These are phyloP conservation scores for Penicillium canariense DNA, from an alignment of 495 filamentous ascomycete species.

Conservation along the genomic window DNA sequence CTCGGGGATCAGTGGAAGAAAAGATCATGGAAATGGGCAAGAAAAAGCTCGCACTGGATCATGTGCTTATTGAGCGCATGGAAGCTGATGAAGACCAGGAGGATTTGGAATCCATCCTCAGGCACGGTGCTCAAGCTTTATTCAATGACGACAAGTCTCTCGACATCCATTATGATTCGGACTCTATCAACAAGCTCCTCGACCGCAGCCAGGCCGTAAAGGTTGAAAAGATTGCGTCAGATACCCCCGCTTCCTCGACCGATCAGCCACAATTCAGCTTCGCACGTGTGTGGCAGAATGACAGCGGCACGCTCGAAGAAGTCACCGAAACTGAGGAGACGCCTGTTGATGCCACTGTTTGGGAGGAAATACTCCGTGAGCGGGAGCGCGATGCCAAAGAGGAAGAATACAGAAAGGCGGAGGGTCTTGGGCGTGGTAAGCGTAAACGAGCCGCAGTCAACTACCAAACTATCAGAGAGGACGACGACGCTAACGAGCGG, in stretches of 20 bases:
- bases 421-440: conserved; percentile 81
- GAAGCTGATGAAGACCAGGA: conserved; percentile 71
- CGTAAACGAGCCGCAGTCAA: conserved; percentile 52
- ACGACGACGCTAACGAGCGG: conserved; percentile 13
- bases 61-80: conserved; percentile 89
- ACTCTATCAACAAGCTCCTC: conserved; percentile 80
- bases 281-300: conserved; percentile 90
- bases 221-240: conserved; percentile 53
- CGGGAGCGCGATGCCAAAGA: conserved; percentile 72
- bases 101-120: conserved; percentile 85
- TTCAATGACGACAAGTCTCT: conserved; percentile 69
- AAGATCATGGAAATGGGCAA: conserved; percentile 95
- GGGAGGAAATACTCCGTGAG: conserved; percentile 83
- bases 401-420: conserved; percentile 60
- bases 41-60: conserved; percentile 91
- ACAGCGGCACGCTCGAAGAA: conserved; percentile 61
- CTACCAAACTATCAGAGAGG: conserved; percentile 28
- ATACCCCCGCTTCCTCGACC: conserved; percentile 55
- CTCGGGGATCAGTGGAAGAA: conserved; percentile 83
- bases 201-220: conserved; percentile 82
- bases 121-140: conserved; percentile 80
- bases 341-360: conserved; percentile 60
- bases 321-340: conserved; percentile 48
- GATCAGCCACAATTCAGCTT: conserved; percentile 67
- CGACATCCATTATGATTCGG: conserved; percentile 73